Base-by-base conservation (phyloP, 2,329 filamentous ascomycete species). In the Cladosporium velox region DNA sequence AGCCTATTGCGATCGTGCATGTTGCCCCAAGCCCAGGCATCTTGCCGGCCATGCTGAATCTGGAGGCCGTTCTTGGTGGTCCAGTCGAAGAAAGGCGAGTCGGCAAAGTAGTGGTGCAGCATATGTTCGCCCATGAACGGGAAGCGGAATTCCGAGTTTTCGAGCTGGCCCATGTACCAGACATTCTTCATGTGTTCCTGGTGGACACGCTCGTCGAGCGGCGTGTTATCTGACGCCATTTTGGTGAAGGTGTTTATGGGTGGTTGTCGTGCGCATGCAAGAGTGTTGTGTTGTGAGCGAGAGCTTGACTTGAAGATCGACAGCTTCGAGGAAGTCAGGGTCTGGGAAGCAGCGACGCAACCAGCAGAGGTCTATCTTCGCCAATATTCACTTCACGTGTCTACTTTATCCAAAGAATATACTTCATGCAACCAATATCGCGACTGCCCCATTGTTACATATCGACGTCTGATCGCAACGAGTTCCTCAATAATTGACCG, bases 21-120 rank as follows among this genome's bases (percentile, higher is more conserved):
- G 51, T 84, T 79, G 59, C 82, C 77, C 65, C 81, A 81, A 67
- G 83, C 79, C 49, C 80, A 77, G 67, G 81, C 79, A 67, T 85
- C 82, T 68, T 79, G 79, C 66, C 77, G 80, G 14, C 82, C 80
- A 72, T 88, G 86, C 28, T 80, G 79, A 68, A 84, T 77, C 59
- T 86, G 77, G 11, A 85, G 80, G 68, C 84, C 83, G 76, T 89
- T 89, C 75, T 88, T 88, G 67, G 84, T 87, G 15, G 81, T 83
- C 28, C 79, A 77, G 68, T 89, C 87, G 75, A 87, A 88, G 79
- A 88, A 89, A n/a, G 85, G 86, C 1, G 86, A 87, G 70, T 85
- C 81, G 65, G 81, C 81, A 73, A 90, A 88, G 76, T 89, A 89
- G 72, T 85, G 86, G 64, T 88, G 82, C 52, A 89, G 72, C 66